Evolutionary conservation across 2,329 filamentous ascomycete genomes (phyloP), one percentile per base, ranked within the genome.

Genomic region (Penicillium polonicum): DNA sequence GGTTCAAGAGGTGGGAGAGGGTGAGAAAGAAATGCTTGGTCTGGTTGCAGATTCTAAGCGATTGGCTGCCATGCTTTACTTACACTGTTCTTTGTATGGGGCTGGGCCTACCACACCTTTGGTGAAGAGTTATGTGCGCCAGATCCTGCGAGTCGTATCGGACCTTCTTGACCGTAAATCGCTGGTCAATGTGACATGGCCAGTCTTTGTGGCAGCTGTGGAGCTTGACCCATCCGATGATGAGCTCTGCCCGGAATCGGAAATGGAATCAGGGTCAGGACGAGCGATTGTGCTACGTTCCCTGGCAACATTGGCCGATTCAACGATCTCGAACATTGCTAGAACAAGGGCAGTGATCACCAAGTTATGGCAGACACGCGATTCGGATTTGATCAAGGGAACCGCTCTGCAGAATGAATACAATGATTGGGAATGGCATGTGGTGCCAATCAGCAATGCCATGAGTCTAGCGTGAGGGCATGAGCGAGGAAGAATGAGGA

Each of bases 291-390:
- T 80, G 2, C 59, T 80, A 13, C 71, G 72, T 25, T 71, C 74
- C 10, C 60, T 80, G n/a, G 69, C 74, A 4, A 69, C 70, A 2
- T 76, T 81, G 70, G 68, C 72, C 0, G 71, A 75, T 23, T 75
- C 71, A 0, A 78, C 77, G 1, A 67, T 80, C 0, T 70, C 71
- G 3, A 82, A 82, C 45, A 72, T 81, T 7, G 70, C 74, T 10
- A 73, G 77, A 21, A 80, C 78, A 8, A 69, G 76, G 12, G 74
- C 76, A 0, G 80, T 82, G 4, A 79, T 82, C 51, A 70, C 75
- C 10, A 79, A 78, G 44, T 73, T 82, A 12, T 82, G 80, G 80
- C 74, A 76, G 55, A 73, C 74, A 43, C 71, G 79, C 23, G 78
- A 82, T 50, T 60, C 69, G 33, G 68, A 72, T 43, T 58, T 74